Percentiles rank a stretch among this genome's conserved stretches.
These are phyloP conservation scores for Candida neerlandica DNA, from an alignment of 1,139 yeast genomes.

Conservation along the genomic window DNA sequence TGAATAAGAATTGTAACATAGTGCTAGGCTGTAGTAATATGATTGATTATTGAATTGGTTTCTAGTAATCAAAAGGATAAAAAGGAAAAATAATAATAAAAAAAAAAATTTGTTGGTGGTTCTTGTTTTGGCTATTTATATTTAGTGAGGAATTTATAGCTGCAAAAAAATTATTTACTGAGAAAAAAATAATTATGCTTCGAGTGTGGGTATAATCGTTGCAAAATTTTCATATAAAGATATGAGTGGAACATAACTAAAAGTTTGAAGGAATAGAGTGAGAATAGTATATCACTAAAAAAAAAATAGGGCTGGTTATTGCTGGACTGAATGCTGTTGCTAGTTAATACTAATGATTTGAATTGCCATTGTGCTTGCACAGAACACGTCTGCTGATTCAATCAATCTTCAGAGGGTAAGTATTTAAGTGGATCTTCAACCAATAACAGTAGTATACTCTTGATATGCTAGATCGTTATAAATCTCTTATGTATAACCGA, in stretches of 20 bases:
- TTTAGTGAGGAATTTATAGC: not conserved
- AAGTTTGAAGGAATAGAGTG: not conserved
- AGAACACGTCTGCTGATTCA: no score
- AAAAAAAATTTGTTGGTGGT: not conserved
- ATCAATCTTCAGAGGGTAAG: no score
- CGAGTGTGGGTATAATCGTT: not conserved
- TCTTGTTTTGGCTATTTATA: not conserved
- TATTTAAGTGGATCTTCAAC: not conserved
- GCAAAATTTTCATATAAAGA: not conserved
- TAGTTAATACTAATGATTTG: no score
- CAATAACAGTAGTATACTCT: not conserved
- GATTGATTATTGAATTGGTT: not conserved
- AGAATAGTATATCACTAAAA: no score
- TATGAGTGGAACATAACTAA: not conserved
- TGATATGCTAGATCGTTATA: not conserved
- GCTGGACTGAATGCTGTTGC: not conserved
- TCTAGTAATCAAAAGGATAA: not conserved
- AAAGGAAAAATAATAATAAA: not conserved
- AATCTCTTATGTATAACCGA: no score
- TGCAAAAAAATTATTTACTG: conserved; percentile 1
- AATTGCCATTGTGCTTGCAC: no score
- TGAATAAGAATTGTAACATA: conserved; percentile 7
- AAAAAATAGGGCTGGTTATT: not conserved
- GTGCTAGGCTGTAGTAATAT: not conserved
- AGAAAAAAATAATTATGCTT: not conserved